A percentile compares a stretch with the other conserved stretches of the same genome.
Evolutionary conservation across 2,329 filamentous ascomycete genomes (phyloP).

Genomic region (Cercospora citrullina): DNA sequence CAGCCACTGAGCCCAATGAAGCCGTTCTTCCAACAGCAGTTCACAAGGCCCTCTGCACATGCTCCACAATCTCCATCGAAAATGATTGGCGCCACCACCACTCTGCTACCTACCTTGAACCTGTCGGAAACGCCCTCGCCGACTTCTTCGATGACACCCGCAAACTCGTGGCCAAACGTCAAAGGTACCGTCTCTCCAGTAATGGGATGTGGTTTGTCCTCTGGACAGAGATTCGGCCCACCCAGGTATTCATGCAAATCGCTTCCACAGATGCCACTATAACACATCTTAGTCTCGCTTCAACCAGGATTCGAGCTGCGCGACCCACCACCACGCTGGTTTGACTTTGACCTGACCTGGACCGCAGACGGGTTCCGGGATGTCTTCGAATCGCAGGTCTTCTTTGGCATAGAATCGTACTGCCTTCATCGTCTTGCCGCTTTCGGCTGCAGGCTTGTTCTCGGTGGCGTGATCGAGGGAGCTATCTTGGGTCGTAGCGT

Average conservation of each 20-base stretch:
- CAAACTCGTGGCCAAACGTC: slow-evolving; percentile 57
- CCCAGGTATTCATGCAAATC: slow-evolving; percentile 41
- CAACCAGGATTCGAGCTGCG: background rate
- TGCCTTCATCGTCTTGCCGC: slow-evolving; percentile 37
- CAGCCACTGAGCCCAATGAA: slow-evolving; percentile 56
- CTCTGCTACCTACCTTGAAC: slow-evolving; percentile 51
- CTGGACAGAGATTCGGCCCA: slow-evolving; percentile 45
- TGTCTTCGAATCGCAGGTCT: slow-evolving; percentile 40
- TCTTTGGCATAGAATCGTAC: slow-evolving; percentile 43
- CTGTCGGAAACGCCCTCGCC: slow-evolving; percentile 50
- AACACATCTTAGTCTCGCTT: background rate
- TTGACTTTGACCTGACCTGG: slow-evolving; percentile 41
- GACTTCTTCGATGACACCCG: slow-evolving; percentile 54
- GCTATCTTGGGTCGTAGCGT: slow-evolving; percentile 20
- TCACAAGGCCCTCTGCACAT: slow-evolving; percentile 54
- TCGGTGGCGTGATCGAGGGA: slow-evolving; percentile 13
- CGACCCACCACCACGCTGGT: slow-evolving; percentile 41
- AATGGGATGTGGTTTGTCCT: slow-evolving; percentile 54
- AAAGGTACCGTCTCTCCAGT: slow-evolving; percentile 55
- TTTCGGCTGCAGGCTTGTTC: slow-evolving; percentile 16
- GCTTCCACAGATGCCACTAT: slow-evolving; percentile 25
- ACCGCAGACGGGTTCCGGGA: slow-evolving; percentile 38
- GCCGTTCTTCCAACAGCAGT: slow-evolving; percentile 57
- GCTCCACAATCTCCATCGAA: slow-evolving; percentile 56
- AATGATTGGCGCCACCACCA: slow-evolving; percentile 51